Base-by-base conservation (phyloP, 768 basidiomycete species). In the Pulveroboletus ravenelii region DNA sequence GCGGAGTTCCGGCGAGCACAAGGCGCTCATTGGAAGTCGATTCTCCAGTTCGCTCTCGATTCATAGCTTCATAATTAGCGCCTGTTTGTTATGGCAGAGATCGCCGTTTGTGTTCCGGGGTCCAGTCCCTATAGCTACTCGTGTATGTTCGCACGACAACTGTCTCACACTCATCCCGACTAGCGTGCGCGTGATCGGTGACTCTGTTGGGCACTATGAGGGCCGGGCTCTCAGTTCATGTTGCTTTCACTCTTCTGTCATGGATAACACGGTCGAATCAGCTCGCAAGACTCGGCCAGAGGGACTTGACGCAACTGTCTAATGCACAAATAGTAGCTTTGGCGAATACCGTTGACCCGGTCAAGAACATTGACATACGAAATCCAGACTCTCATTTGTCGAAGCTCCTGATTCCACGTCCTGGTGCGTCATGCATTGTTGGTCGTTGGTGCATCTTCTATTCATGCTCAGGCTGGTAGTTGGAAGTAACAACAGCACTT, bases 11-110 rank as follows among this genome's bases (percentile, higher is more conserved):
- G 3, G 96, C 96, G 36, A 98, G 81, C 15, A 98, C 90, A 47
- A 99, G 82, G 57, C 93, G 87, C 73, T 96, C 93, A 70, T 96
- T 96, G 18, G 94, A 91, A 7, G 89, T 89, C 47, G 95, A 74
- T 50, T 85, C 80, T 9, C 93, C 85, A 42, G 25, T 27, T 27
- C 25, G 25, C 25, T 27, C 25, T 27, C 25, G 25, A 23, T 23
- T 23, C 20, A 23, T 4, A 23, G 25, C 2, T 23, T 23, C 20
- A 23, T 4, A 23, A 23, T 23, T 23, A 23, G 25, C 25, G 25
- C 25, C 4, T 27, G 25, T 27, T 27, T 27, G 25, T 27, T 27
- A 27, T 27, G 25, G 5, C 25, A 27, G 25, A 27, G 6, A 27
- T 27, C 25, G 25, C 6, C 6, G 5, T 27, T 27, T 27, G 25